Evolutionary conservation across 805 yeast species (phyloP).

Genomic region (Alloascoidea africana): DNA sequence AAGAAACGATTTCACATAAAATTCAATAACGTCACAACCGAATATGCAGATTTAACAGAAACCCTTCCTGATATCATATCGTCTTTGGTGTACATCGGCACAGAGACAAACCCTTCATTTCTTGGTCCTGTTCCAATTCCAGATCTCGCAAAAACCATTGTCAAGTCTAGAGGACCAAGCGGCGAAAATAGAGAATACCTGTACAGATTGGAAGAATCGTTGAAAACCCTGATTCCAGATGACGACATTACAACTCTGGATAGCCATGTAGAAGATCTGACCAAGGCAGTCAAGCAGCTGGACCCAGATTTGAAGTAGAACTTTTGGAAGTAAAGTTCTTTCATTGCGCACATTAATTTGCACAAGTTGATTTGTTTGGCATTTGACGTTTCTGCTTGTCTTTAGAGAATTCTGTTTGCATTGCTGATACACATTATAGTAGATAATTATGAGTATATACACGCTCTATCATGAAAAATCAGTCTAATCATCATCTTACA

Average conservation of each 20-base stretch:
- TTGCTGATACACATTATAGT: too few relatives aligned
- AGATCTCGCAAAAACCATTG: conserved; percentile 47
- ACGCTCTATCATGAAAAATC: too few relatives aligned
- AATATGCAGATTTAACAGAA: too few relatives aligned
- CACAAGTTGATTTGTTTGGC: too few relatives aligned
- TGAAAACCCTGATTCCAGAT: conserved; percentile 23
- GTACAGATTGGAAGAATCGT: conserved; percentile 32
- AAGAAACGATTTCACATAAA: conserved; percentile 10
- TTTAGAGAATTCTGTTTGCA: too few relatives aligned
- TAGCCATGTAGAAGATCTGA: conserved; percentile 24
- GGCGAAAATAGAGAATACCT: conserved; percentile 71
- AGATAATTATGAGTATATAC: too few relatives aligned
- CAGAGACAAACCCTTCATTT: conserved; percentile 66
- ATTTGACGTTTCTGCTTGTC: too few relatives aligned
- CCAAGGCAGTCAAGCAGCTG: conserved; percentile 17
- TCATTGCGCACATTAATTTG: too few relatives aligned
- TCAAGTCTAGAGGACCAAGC: conserved; percentile 53
- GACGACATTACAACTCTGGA: conserved; percentile 18
- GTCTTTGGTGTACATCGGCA: conserved; percentile 71
- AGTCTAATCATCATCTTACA: too few relatives aligned
- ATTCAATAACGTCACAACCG: conserved; percentile 22
- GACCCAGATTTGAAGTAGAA: too few relatives aligned
- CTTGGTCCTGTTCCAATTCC: conserved; percentile 62
- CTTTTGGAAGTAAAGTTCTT: too few relatives aligned
- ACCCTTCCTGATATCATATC: conserved; percentile 18